Base-by-base conservation (phyloP, 768 basidiomycete species). In the button mushroom (Agaricus bisporus) region DNA sequence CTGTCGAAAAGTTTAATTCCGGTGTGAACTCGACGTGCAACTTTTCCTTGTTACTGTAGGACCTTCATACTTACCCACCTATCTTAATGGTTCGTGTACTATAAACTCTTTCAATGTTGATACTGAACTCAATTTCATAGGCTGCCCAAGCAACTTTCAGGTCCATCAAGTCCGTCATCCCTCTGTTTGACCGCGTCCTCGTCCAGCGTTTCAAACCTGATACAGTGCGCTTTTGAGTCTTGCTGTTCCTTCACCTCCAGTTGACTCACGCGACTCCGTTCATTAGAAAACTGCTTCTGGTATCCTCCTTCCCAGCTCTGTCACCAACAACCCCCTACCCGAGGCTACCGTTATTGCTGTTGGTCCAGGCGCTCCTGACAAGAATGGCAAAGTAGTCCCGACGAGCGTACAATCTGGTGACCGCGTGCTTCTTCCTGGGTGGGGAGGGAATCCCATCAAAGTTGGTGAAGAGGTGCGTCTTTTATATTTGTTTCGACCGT, bases 181-280 rank as follows among this genome's bases (percentile, higher is more conserved):
- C 95, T 56, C 82, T 98, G 48, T 76, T 98, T 52, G 95, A 98
- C 85, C 91, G 95, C 59, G 91, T 98, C 58, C 79, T 98, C 60
- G 94, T 98, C 57, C 95, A 98, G 74, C 82, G 95, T 54, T 95
- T 95, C 85, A 98, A 98, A 78, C 77, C 91, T 29, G 94, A 95
- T 61, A 91, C 92, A 7, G 95, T 98, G 64, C 57, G 88, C 75
- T 22, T 49, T 6, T 41, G 17, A 4, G 42, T 25, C 25, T 58
- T 39, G 44, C 5, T 59, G 39, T 26, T 14, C 29, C 22, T 3
- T 7, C 35, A 20, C 37, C 22, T 29, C 44, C 9, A 22, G 28
- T 46, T 12, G 26, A 3, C 45, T 46, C 11, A 46, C 28, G 28
- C 39, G 4, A 14, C 29, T 47, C 36, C 22, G 10, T 39, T 38